phyloP scores from a whole-genome alignment of 2,329 filamentous ascomycete genomes.

The Aspergillus uvarum region DNA sequence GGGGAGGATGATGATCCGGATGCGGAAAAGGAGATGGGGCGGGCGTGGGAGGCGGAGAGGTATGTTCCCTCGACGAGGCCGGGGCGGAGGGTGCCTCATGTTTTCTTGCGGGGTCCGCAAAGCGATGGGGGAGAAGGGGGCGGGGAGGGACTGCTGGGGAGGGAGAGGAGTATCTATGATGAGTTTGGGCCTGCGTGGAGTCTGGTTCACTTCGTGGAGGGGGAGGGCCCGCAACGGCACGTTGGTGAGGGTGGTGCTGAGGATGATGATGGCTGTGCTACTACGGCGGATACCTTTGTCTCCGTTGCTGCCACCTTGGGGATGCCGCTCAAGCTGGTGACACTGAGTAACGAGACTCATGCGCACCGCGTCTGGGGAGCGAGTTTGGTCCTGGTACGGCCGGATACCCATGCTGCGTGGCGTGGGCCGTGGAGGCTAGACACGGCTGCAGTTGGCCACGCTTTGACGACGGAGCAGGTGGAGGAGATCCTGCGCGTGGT shows the following conservation, averaged over 20 bases:
- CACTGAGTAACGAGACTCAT: conserved; percentile 20
- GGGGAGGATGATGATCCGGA: conserved; percentile 3
- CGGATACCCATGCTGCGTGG: conserved; percentile 33
- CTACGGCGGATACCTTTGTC: neutral
- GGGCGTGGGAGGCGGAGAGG: conserved; percentile 12
- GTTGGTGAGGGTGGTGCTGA: neutral
- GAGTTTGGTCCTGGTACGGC: conserved; percentile 26
- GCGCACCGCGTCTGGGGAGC: conserved; percentile 23
- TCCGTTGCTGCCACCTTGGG: neutral
- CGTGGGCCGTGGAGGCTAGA: conserved; percentile 1
- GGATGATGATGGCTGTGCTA: neutral
- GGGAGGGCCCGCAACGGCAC: neutral
- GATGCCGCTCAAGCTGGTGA: conserved; percentile 21
- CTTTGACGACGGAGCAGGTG: neutral
- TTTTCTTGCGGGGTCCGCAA: conserved; percentile 28
- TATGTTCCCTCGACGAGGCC: conserved; percentile 34
- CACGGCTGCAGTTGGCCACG: neutral
- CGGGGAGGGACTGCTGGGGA: neutral
- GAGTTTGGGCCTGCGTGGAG: conserved; percentile 28
- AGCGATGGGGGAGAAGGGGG: conserved; percentile 2
- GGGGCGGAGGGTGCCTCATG: conserved; percentile 32
- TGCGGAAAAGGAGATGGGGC: neutral
- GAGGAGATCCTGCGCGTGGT: neutral
- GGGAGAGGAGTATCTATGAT: conserved; percentile 24
- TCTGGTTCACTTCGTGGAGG: conserved; percentile 20